A percentile compares a stretch with the other conserved stretches of the same genome.
Evolutionary conservation across 495 filamentous ascomycete species (phyloP).

Genomic region (Xylaria scruposa): DNA sequence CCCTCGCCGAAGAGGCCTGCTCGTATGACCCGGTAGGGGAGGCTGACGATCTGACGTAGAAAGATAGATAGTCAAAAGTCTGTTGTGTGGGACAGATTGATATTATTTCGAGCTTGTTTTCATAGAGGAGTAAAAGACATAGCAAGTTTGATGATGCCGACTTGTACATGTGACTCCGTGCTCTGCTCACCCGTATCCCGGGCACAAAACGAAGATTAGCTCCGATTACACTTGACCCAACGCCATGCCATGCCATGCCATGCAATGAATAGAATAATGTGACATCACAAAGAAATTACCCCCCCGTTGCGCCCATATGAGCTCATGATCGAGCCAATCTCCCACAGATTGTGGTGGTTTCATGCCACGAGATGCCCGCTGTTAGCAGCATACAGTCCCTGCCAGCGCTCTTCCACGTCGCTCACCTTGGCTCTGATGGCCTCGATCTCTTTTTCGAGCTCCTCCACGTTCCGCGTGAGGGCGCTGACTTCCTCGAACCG

Average conservation of each 20-base stretch:
- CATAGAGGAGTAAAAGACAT: background rate
- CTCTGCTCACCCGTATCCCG: background rate
- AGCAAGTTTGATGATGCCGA: background rate
- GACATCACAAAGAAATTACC: background rate
- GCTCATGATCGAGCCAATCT: slow-evolving; percentile 19
- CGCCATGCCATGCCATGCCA: slow-evolving; percentile 40
- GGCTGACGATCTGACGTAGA: no score
- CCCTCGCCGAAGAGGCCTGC: slow-evolving; percentile 31
- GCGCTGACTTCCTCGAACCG: slow-evolving; percentile 90
- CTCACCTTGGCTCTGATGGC: slow-evolving; percentile 61
- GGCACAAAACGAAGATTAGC: background rate
- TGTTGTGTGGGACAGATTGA: no score
- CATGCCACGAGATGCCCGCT: slow-evolving; percentile 21
- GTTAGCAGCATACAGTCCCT: slow-evolving; percentile 52
- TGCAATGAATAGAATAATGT: background rate
- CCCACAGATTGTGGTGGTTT: no score
- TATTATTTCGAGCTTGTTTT: background rate
- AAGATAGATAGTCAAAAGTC: no score
- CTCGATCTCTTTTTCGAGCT: slow-evolving; percentile 84
- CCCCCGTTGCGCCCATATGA: background rate
- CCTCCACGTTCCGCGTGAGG: slow-evolving; percentile 80
- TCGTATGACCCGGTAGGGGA: no score
- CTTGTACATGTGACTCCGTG: slow-evolving; percentile 1
- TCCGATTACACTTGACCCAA: slow-evolving; percentile 25
- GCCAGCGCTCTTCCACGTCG: slow-evolving; percentile 61